phyloP scores from a whole-genome alignment of 2,329 filamentous ascomycete species.

The Trichoderma semiorbis region DNA sequence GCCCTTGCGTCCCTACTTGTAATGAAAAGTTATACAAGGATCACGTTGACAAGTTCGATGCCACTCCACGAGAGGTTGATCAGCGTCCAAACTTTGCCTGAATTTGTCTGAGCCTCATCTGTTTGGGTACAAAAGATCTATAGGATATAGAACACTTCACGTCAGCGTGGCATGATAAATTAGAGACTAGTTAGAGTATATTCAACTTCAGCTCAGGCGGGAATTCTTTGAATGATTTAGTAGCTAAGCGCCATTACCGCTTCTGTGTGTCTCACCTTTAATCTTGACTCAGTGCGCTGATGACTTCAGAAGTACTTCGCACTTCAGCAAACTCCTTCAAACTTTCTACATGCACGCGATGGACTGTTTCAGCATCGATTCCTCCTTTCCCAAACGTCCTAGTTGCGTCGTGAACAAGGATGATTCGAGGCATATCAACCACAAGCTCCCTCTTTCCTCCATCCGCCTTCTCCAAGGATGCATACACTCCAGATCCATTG shows the following conservation, averaged over 20 bases:
- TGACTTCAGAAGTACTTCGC: neutral
- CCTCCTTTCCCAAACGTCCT: constrained; percentile 18
- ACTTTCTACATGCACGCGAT: constrained; percentile 18
- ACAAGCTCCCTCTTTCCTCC: constrained; percentile 1
- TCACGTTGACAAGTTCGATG: neutral
- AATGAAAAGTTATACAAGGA: neutral
- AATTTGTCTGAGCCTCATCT: too few species aligned
- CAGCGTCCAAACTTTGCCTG: neutral
- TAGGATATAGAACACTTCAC: neutral
- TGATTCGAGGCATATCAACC: constrained; percentile 21
- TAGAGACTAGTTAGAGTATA: neutral
- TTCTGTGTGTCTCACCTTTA: neutral
- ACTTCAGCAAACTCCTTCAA: constrained; percentile 19
- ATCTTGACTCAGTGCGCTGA: neutral
- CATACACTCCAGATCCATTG: constrained; percentile 17
- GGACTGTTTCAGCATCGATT: constrained; percentile 17
- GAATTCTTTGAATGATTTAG: neutral
- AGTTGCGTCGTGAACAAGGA: constrained; percentile 19
- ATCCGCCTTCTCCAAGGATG: neutral
- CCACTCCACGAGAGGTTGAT: neutral
- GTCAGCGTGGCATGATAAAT: neutral
- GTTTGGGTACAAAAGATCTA: neutral
- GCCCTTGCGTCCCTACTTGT: constrained; percentile 5
- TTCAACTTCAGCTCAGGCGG: neutral
- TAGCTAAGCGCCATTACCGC: neutral